Percentiles rank a stretch among this genome's conserved stretches.
These are phyloP conservation scores for Arthromyces matolae DNA, from an alignment of 768 basidiomycete species.

Conservation along the genomic window DNA sequence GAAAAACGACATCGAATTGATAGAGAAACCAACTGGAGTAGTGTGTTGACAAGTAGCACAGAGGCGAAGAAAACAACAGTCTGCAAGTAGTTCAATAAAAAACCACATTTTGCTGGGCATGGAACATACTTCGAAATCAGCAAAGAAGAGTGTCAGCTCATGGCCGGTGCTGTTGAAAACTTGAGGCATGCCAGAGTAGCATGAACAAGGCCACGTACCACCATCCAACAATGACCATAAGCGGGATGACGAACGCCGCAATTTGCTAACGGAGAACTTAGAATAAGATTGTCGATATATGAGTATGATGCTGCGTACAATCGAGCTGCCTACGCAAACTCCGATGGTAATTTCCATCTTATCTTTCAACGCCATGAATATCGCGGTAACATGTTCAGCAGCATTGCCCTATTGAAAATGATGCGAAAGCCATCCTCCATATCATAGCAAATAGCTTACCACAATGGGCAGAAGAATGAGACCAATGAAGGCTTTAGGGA, in stretches of 20 bases:
- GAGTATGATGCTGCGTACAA: conserved; percentile 42
- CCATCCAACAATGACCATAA: conserved; percentile 90
- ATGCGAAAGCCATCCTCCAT: not conserved
- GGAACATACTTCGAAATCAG: conserved; percentile 68
- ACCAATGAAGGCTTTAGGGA: conserved; percentile 85
- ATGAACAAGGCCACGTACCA: conserved; percentile 43
- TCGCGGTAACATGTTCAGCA: conserved; percentile 80
- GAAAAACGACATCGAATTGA: not conserved
- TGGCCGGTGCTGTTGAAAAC: conserved; percentile 49
- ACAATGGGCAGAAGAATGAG: conserved; percentile 86
- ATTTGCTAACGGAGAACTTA: conserved; percentile 56
- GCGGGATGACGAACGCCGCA: conserved; percentile 79
- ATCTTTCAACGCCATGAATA: conserved; percentile 85
- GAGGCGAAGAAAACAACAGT: conserved; percentile 85
- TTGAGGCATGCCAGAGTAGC: conserved; percentile 8
- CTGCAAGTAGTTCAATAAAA: conserved; percentile 26
- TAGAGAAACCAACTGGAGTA: conserved; percentile 54
- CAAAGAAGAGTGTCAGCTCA: conserved; percentile 78
- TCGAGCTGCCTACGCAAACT: conserved; percentile 78
- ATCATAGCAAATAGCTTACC: conserved; percentile 35
- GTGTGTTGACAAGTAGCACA: conserved; percentile 81
- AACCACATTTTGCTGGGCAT: not conserved
- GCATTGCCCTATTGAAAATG: conserved; percentile 57
- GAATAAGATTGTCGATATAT: not conserved
- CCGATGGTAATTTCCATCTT: conserved; percentile 67